Evolutionary conservation across 2,329 filamentous ascomycete species (phyloP).

Genomic region (Xenoacremonium recifei): DNA sequence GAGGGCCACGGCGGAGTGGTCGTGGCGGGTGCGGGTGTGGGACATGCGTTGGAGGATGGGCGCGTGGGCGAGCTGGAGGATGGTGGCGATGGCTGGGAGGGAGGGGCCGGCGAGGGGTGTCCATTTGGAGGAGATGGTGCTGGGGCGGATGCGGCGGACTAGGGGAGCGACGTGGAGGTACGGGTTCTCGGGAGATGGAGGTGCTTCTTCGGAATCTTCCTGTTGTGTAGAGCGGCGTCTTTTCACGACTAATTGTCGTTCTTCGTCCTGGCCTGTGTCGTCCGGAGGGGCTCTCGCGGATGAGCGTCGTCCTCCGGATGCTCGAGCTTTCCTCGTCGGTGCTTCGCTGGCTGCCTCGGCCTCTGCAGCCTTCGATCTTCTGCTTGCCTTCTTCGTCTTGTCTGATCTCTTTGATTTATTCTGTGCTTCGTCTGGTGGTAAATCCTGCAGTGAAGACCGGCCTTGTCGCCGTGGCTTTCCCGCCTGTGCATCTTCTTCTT

Average conservation of each 20-base stretch:
- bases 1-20: slow-evolving; percentile 56
- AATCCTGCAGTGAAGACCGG: slow-evolving; percentile 17
- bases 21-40: slow-evolving; percentile 44
- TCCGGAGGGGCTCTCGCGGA: slow-evolving; percentile 3
- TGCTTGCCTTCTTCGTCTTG: slow-evolving; percentile 11
- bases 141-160: slow-evolving; percentile 55
- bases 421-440: slow-evolving; percentile 8
- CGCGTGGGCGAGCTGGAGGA: slow-evolving; percentile 59
- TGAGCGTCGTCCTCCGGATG: slow-evolving; percentile 2
- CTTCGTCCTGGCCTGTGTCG: slow-evolving; percentile 7
- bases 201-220: slow-evolving; percentile 15
- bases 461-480: slow-evolving; percentile 13
- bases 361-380: slow-evolving; percentile 3
- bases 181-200: slow-evolving; percentile 30
- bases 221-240: slow-evolving; percentile 18
- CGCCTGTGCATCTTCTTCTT: slow-evolving; percentile 1
- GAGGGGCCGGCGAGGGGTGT: slow-evolving; percentile 53
- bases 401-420: slow-evolving; percentile 15
- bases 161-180: slow-evolving; percentile 53
- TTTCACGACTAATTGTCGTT: too few relatives aligned
- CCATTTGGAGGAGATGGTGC: slow-evolving; percentile 69
- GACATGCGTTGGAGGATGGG: slow-evolving; percentile 60
- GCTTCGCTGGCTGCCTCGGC: slow-evolving; percentile 8
- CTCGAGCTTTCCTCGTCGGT: slow-evolving; percentile 15
- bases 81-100: slow-evolving; percentile 51